phyloP scores from a whole-genome alignment of 2,329 filamentous ascomycete species.

The Chrysosporium queenslandicum region DNA sequence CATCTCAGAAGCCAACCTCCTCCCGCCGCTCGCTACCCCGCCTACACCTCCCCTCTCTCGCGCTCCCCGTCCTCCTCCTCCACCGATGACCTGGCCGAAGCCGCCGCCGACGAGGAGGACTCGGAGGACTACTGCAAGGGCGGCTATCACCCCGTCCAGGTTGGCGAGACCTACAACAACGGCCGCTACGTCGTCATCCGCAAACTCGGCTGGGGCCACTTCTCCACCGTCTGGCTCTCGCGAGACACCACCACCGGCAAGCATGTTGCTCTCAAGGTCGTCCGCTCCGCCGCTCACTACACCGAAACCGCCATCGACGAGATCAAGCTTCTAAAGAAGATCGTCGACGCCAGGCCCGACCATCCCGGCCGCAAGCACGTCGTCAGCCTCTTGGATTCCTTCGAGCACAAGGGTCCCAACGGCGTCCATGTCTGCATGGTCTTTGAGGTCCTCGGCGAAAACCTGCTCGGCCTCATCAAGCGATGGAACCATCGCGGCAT shows the following conservation, averaged over 20 bases:
- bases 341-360: conserved; percentile 86
- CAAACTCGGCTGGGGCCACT: conserved; percentile 96
- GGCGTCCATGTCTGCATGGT: conserved; percentile 98
- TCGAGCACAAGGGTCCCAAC: conserved; percentile 94
- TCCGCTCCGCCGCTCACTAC: conserved; percentile 94
- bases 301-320: conserved; percentile 98
- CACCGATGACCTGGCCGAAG: conserved; percentile 74
- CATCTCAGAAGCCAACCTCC: background rate
- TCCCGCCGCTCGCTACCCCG: background rate
- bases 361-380: conserved; percentile 93
- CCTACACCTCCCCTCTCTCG: conserved; percentile 34
- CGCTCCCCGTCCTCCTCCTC: conserved; percentile 70
- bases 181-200: conserved; percentile 92
- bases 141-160: conserved; percentile 88
- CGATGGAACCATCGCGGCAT: conserved; percentile 97
- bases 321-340: conserved; percentile 95
- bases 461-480: conserved; percentile 89
- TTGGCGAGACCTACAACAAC: conserved; percentile 96
- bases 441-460: conserved; percentile 94
- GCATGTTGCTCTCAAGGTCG: conserved; percentile 95
- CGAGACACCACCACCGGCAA: conserved; percentile 79
- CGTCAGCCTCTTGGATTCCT: conserved; percentile 89
- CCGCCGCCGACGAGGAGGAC: conserved; percentile 95
- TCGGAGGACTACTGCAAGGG: conserved; percentile 99
- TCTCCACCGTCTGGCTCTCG: conserved; percentile 87